phyloP scores from a whole-genome alignment of 2,329 filamentous ascomycete species.

The Sarocladiaceae sp. region DNA sequence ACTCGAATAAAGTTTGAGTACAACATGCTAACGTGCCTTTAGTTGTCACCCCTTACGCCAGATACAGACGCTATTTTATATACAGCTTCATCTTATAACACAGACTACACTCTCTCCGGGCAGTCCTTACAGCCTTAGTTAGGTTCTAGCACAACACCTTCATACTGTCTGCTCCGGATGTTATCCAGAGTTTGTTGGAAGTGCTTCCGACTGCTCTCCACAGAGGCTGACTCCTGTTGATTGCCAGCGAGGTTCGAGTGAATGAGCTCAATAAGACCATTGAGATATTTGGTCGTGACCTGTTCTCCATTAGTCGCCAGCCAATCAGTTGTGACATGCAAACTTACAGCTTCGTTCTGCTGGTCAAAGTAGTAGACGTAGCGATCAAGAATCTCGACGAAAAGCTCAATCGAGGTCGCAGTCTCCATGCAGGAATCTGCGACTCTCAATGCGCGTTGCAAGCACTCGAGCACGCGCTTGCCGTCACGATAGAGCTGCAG shows the following conservation, averaged over 20 bases:
- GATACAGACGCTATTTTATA: constrained; percentile 6
- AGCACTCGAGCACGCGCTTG: constrained; percentile 92
- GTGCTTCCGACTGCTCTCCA: constrained; percentile 89
- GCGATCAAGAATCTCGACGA: constrained; percentile 96
- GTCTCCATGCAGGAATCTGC: constrained; percentile 99
- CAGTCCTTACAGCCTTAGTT: constrained; percentile 25
- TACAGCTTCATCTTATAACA: constrained; percentile 9
- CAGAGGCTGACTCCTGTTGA: constrained; percentile 71
- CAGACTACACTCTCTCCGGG: neutral
- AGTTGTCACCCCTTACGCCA: neutral
- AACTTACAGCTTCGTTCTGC: constrained; percentile 82
- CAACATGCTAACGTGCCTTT: neutral
- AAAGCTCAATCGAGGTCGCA: constrained; percentile 92
- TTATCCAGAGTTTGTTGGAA: constrained; percentile 95
- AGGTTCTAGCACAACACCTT: constrained; percentile 75
- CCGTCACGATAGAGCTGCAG: constrained; percentile 90
- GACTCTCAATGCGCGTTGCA: constrained; percentile 91
- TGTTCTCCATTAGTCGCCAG: too few relatives aligned
- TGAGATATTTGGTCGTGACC: constrained; percentile 95
- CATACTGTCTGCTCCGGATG: constrained; percentile 86
- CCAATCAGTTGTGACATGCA: too few relatives aligned
- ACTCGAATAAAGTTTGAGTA: too few relatives aligned
- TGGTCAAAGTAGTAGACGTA: constrained; percentile 99
- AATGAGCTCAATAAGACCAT: constrained; percentile 95
- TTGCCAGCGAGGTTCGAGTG: constrained; percentile 91